Percentiles rank a stretch among this genome's conserved stretches.
Evolutionary conservation across 805 yeast species (phyloP).

Genomic region (Candida namnaoensis): DNA sequence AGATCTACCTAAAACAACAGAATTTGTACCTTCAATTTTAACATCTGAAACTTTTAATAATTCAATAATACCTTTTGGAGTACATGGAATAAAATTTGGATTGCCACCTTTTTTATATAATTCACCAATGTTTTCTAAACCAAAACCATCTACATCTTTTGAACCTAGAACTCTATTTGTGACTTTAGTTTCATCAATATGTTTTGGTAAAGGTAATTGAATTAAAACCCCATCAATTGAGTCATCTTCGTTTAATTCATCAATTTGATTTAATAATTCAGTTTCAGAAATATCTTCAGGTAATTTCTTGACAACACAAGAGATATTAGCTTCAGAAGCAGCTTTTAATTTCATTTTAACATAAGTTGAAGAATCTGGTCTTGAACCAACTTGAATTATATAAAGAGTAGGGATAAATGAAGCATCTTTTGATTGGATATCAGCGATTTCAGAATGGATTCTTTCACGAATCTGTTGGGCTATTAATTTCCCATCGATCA

Average conservation of each 20-base stretch:
- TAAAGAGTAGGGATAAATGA: conserved; percentile 57
- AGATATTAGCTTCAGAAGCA: conserved; percentile 59
- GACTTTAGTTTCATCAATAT: conserved; percentile 56
- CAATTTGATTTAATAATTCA: conserved; percentile 44
- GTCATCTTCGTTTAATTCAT: conserved; percentile 46
- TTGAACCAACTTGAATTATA: conserved; percentile 68
- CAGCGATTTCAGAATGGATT: conserved; percentile 41
- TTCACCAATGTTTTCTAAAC: conserved; percentile 71
- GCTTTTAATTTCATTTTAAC: conserved; percentile 77
- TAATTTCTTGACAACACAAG: conserved; percentile 50
- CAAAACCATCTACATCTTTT: conserved; percentile 83
- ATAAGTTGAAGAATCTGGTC: conserved; percentile 77
- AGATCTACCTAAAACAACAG: conserved; percentile 81
- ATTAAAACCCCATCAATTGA: conserved; percentile 65
- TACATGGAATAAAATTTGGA: conserved; percentile 71
- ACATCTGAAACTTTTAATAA: conserved; percentile 51
- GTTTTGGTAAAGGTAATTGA: conserved; percentile 71
- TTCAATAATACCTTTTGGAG: conserved; percentile 74
- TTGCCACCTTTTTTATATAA: conserved; percentile 63
- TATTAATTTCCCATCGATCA: conserved; percentile 54
- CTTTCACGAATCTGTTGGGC: conserved; percentile 43
- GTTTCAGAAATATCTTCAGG: conserved; percentile 49
- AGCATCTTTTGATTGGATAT: conserved; percentile 31
- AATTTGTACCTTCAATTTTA: conserved; percentile 52
- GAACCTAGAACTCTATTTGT: conserved; percentile 57